Evolutionary conservation across 2,329 filamentous ascomycete species (phyloP), one percentile per base, ranked within the genome.

Genomic region (Byssochlamys sp.): DNA sequence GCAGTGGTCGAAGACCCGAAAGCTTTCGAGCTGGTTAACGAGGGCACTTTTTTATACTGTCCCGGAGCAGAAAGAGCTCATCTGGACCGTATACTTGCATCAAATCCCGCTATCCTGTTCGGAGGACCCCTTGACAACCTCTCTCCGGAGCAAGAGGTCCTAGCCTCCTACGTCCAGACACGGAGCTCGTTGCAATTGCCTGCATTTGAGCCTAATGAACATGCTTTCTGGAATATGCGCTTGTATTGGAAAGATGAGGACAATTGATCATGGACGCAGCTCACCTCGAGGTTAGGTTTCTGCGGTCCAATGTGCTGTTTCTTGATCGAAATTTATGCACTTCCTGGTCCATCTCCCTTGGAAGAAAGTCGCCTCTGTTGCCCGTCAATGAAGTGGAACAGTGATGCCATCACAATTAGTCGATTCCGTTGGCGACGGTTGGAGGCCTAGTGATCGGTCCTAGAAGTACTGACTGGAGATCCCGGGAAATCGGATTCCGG

Each of bases 41-140:
- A 66, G 0, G 64, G 71, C 0, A 80, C 82, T 0, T 66, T 89
- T 1, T 73, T 87, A 1, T 89, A 82, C 61, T 85, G 82, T 1
- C 77, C 88, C 0, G 85, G 88, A 54, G 76, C 73, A 1, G 75
- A 77, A 57, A 85, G 58, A 73, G 25, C 75, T 71, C 39, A 77
- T 81, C 48, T 88, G 54, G 73, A 79, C 25, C 67, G 75, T 4
- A 76, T 83, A 0, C 70, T 89, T 1, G 63, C 72, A 1, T 65
- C 69, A 0, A 61, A 70, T 0, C 85, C 85, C 0, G 77, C 73
- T 0, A 64, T 86, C 1, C 81, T 84, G 11, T 75, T 88, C 12
- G 85, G 85, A 0, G 85, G 69, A 0, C 71, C 73, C 4, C 60
- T 75, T 55, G 71, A 75, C 27, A 59, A 12, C 33, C 19, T 52